These are phyloP conservation scores for Starmerella sp. DNA, from an alignment of 805 yeast genomes.

Conservation along the genomic window DNA sequence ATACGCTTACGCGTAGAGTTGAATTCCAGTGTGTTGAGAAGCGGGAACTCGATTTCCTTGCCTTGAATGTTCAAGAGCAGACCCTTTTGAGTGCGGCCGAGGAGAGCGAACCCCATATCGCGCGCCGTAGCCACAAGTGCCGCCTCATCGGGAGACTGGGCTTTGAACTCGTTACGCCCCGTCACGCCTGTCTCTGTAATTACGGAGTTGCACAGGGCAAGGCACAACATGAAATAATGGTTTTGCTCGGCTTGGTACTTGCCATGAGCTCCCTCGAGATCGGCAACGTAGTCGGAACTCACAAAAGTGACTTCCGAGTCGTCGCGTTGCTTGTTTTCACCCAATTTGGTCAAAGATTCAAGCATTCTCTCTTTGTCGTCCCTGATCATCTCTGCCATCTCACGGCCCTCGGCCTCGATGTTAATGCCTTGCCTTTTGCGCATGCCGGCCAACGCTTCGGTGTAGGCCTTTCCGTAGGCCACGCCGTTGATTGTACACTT, in stretches of 20 bases:
- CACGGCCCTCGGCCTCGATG: slow-evolving; percentile 40
- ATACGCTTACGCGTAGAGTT: slow-evolving; percentile 68
- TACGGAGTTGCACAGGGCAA: slow-evolving; percentile 71
- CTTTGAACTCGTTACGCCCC: slow-evolving; percentile 47
- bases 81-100: slow-evolving; percentile 44
- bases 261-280: slow-evolving; percentile 36
- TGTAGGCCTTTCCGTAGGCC: slow-evolving; percentile 65
- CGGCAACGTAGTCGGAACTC: slow-evolving; percentile 50
- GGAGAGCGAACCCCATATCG: slow-evolving; percentile 59
- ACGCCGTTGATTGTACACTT: slow-evolving; percentile 63
- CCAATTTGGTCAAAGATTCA: slow-evolving; percentile 29
- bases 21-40: slow-evolving; percentile 55
- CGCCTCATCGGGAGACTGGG: slow-evolving; percentile 79
- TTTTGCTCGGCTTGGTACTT: slow-evolving; percentile 39
- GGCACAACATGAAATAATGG: slow-evolving; percentile 53
- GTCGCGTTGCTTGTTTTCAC: slow-evolving; percentile 41
- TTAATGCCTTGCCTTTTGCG: slow-evolving; percentile 58
- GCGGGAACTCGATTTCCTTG: slow-evolving; percentile 36
- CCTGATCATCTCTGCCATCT: slow-evolving; percentile 38
- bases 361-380: slow-evolving; percentile 43
- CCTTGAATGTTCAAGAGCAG: slow-evolving; percentile 41
- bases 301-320: slow-evolving; percentile 52
- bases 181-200: slow-evolving; percentile 42
- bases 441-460: slow-evolving; percentile 67
- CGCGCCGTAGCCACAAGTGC: slow-evolving; percentile 71